These are phyloP conservation scores for Pontederia crassipes DNA, from an alignment of 176 grass and related monocot genomes.

Conservation along the genomic window DNA sequence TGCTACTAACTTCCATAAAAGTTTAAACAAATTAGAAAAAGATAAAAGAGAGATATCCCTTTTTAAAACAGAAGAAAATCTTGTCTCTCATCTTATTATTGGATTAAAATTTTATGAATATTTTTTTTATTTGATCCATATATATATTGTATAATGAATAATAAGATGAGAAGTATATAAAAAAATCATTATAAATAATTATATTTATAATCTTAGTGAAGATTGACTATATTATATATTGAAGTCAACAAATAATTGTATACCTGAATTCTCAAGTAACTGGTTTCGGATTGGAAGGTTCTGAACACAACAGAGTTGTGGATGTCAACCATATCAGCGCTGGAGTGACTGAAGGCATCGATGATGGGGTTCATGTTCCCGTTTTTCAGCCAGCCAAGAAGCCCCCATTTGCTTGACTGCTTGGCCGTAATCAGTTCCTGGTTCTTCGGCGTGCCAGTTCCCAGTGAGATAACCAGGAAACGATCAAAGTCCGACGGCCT, in stretches of 20 bases:
- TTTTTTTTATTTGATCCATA: no score
- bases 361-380: neutral
- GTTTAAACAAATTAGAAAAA: no score
- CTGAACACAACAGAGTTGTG: neutral
- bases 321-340: slow-evolving; percentile 4
- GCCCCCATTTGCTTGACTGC: neutral
- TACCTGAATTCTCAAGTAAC: slow-evolving; percentile 5
- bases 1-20: no score
- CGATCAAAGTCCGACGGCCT: neutral
- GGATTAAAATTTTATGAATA: no score
- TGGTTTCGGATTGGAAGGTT: neutral
- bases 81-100: no score
- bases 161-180: no score
- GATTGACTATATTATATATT: neutral
- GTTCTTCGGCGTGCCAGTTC: neutral
- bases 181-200: no score
- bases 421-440: neutral
- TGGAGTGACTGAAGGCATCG: neutral
- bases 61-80: no score
- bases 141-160: no score
- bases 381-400: neutral
- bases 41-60: no score
- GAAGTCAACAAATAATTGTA: no score
- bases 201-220: no score
- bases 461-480: neutral